phyloP scores from a whole-genome alignment of 1,139 yeast genomes.

The Diutina sp. region DNA sequence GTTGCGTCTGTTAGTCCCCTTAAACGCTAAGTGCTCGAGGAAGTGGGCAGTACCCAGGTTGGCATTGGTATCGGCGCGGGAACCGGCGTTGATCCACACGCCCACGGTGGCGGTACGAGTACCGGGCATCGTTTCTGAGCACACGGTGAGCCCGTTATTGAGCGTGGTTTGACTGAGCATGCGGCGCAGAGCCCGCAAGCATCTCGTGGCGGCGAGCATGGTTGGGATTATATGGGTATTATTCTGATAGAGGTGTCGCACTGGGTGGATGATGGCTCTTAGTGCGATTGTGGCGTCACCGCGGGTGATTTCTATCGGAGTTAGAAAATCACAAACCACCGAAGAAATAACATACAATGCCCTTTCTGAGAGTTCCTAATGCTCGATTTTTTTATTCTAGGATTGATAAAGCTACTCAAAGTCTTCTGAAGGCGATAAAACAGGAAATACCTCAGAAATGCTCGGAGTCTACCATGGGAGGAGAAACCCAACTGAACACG shows the following conservation, averaged over 20 bases:
- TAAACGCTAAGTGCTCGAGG: conserved; percentile 85
- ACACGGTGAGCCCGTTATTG: conserved; percentile 85
- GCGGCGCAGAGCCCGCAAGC: neutral
- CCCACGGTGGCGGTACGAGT: conserved; percentile 95
- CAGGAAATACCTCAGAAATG: too few species aligned
- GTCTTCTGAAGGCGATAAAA: too few species aligned
- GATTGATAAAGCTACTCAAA: too few species aligned
- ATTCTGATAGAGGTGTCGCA: neutral
- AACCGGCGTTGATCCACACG: conserved; percentile 95
- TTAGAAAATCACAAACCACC: too few species aligned
- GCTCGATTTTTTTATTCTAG: too few species aligned
- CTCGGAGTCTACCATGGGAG: too few species aligned
- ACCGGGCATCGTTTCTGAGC: conserved; percentile 79
- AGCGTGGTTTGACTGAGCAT: conserved; percentile 33
- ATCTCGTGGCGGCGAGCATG: neutral
- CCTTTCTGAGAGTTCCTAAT: too few species aligned
- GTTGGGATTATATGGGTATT: neutral
- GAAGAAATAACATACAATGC: too few species aligned
- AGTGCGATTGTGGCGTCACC: too few species aligned
- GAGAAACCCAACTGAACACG: too few species aligned
- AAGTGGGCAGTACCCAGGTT: conserved; percentile 95
- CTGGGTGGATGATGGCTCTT: neutral
- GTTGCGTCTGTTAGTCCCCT: conserved; percentile 78
- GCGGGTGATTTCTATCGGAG: too few species aligned
- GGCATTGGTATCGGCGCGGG: conserved; percentile 81